Evolutionary conservation across 208 protist species (phyloP).

Genomic region (Crithidia thermophila): DNA sequence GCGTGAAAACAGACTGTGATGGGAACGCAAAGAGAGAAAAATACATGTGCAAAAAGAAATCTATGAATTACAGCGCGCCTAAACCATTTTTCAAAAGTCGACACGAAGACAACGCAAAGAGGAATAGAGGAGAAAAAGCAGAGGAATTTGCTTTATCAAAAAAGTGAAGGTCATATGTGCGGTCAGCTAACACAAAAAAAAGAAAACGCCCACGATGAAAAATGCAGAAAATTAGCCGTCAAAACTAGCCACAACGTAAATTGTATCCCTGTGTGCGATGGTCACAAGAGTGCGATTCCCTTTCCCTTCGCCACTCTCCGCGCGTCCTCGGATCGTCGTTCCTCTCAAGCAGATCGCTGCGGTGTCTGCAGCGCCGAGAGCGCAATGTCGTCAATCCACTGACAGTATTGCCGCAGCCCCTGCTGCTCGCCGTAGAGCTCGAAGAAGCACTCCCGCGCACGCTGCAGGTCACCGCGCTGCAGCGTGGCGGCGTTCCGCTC

Average conservation of each 20-base stretch:
- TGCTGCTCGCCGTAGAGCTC: slow-evolving; percentile 49
- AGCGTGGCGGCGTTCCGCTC: slow-evolving; percentile 27
- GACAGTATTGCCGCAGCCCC: slow-evolving; percentile 44
- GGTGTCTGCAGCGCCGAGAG: slow-evolving; percentile 36
- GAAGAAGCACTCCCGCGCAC: slow-evolving; percentile 48
- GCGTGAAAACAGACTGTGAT: too few species aligned
- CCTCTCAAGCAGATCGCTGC: not conserved
- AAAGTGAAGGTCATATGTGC: too few species aligned
- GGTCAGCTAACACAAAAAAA: too few species aligned
- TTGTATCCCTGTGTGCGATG: too few species aligned
- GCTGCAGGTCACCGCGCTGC: slow-evolving; percentile 32
- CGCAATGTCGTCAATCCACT: slow-evolving; percentile 60
- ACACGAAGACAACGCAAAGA: not conserved
- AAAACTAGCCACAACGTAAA: too few species aligned
- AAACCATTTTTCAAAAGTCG: not conserved
- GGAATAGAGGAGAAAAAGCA: not conserved
- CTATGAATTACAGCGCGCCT: too few species aligned
- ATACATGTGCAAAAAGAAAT: not conserved
- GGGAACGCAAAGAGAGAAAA: too few species aligned
- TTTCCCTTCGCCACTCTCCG: too few species aligned
- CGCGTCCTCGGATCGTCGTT: too few species aligned
- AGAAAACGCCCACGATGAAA: too few species aligned
- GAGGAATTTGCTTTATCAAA: too few species aligned
- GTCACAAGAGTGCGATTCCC: too few species aligned
- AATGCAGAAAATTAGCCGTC: not conserved